A percentile compares a stretch with the other conserved stretches of the same genome.
phyloP scores from a whole-genome alignment of 768 basidiomycete species.

The Leccinellum rugosiceps region DNA sequence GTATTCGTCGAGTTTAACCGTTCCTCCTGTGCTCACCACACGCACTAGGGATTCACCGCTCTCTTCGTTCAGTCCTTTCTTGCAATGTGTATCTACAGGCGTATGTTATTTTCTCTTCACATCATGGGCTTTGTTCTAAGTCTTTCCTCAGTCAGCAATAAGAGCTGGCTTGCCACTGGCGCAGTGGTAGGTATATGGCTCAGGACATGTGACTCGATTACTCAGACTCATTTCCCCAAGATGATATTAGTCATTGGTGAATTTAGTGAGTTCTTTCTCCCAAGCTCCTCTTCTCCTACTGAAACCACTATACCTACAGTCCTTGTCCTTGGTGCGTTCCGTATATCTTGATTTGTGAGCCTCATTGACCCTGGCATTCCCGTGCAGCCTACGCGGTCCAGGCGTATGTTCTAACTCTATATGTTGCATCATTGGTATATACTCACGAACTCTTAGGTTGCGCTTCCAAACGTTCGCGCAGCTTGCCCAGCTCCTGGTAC shows the following conservation, averaged over 20 bases:
- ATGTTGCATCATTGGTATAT: too few species aligned
- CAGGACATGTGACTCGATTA: not conserved
- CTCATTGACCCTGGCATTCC: conserved; percentile 2
- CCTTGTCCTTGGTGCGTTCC: conserved; percentile 33
- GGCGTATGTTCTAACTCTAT: conserved; percentile 32
- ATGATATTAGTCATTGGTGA: conserved; percentile 39
- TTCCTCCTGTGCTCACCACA: not conserved
- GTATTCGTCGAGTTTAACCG: not conserved
- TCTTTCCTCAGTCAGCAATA: conserved; percentile 46
- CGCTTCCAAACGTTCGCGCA: too few species aligned
- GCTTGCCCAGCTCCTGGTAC: too few species aligned
- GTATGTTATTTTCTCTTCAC: conserved; percentile 29
- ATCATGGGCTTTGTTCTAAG: not conserved
- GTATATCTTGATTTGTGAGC: not conserved
- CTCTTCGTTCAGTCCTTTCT: conserved; percentile 60
- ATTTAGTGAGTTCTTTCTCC: conserved; percentile 30
- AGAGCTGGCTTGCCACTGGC: conserved; percentile 40
- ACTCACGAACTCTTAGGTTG: too few species aligned
- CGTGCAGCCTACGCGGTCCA: conserved; percentile 35
- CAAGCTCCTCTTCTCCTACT: not conserved
- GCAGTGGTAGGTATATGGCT: conserved; percentile 28
- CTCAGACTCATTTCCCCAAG: conserved; percentile 6
- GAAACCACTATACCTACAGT: conserved; percentile 16
- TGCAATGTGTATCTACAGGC: conserved; percentile 48
- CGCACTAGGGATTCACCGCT: conserved; percentile 41